Conservation (phyloP, 495 filamentous ascomycete genomes). For the Pseudoneurospora amorphoporcata region DNA sequence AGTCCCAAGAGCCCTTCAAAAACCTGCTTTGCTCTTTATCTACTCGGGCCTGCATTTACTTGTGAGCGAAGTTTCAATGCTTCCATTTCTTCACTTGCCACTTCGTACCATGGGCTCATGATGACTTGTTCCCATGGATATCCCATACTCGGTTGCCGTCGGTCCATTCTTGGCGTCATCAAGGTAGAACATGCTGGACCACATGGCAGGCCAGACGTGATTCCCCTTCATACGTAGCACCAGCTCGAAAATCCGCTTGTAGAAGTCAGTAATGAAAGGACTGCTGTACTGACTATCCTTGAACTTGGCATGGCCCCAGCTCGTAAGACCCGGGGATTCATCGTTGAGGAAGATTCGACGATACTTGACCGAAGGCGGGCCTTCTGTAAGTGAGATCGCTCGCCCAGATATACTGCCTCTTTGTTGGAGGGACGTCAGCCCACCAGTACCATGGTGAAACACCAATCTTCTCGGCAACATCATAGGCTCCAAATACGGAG, state of each 20-base stretch:
- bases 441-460: constrained; percentile 57
- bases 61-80: neutral
- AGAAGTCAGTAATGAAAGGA: constrained; percentile 49
- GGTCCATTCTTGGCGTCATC: constrained; percentile 50
- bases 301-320: constrained; percentile 40
- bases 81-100: neutral
- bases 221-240: constrained; percentile 52
- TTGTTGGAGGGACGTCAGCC: constrained; percentile 47
- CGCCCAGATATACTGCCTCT: constrained; percentile 41
- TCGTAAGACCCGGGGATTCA: constrained; percentile 51
- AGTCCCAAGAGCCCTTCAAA: constrained; percentile 44
- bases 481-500: constrained; percentile 53
- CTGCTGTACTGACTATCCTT: constrained; percentile 29
- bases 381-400: constrained; percentile 34
- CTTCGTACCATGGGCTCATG: constrained; percentile 46
- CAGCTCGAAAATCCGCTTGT: constrained; percentile 53
- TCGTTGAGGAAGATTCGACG: constrained; percentile 65
- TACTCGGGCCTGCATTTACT: constrained; percentile 27
- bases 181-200: constrained; percentile 52
- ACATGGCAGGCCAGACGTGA: constrained; percentile 59
- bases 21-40: constrained; percentile 50
- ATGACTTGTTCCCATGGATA: constrained; percentile 55
- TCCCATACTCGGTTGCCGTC: constrained; percentile 51
- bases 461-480: constrained; percentile 53
- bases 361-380: constrained; percentile 51